A percentile compares a stretch with the other conserved stretches of the same genome.
Conservation (phyloP, 345 rosid species). For the Dimocarpus longan region DNA sequence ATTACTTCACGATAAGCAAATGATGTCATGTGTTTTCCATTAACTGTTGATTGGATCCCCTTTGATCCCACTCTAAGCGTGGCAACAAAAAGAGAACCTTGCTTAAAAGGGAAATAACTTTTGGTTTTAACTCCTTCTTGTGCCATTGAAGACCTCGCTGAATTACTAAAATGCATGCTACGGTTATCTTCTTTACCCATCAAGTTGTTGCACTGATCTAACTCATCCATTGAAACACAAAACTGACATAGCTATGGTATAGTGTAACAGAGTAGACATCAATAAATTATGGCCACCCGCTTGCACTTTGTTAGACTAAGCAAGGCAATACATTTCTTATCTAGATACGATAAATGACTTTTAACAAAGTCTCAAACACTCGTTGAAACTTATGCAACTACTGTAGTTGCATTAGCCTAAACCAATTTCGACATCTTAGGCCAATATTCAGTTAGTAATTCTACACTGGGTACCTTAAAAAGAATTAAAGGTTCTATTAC, state of each 20-base stretch:
- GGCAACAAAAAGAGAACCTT: no score
- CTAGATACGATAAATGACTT: slow-evolving; percentile 7
- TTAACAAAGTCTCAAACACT: not conserved
- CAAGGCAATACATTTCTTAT: slow-evolving; percentile 3
- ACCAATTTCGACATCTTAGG: no score
- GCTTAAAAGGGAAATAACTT: slow-evolving; percentile 89
- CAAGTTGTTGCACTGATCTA: slow-evolving; percentile 85
- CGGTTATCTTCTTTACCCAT: slow-evolving; percentile 68
- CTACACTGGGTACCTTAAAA: not conserved
- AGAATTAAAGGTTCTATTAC: not conserved
- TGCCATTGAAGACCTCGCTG: slow-evolving; percentile 33
- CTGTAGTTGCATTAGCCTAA: not conserved
- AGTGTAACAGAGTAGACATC: slow-evolving; percentile 3
- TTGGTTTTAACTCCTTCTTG: slow-evolving; percentile 45
- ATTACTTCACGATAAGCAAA: no score
- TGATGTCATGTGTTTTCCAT: no score
- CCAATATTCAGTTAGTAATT: not conserved
- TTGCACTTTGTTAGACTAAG: no score
- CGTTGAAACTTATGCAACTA: not conserved
- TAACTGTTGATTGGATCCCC: no score
- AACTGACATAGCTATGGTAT: not conserved
- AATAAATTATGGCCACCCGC: no score
- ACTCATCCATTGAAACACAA: slow-evolving; percentile 63
- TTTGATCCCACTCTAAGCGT: no score
- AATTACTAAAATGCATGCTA: slow-evolving; percentile 39